Evolutionary conservation across 768 basidiomycete genomes (phyloP), one percentile per base, ranked within the genome.

Genomic region (Mycena polygramma): DNA sequence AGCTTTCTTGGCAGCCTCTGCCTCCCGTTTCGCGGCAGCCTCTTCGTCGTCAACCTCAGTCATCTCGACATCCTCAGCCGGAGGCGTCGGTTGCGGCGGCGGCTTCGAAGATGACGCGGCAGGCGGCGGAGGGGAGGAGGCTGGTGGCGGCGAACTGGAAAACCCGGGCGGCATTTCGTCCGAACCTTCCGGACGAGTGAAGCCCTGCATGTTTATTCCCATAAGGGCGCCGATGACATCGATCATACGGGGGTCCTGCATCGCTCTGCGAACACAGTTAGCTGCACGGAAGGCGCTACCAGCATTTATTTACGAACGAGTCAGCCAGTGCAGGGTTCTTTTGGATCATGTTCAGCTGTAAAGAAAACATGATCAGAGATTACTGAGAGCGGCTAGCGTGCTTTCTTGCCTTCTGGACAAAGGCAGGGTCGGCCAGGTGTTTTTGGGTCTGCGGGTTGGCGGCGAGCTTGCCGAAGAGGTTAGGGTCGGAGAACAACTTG

Each of bases 171-270:
- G 93, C 55, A 92, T 81, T 63, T 94, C 94, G 64, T 92, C 87
- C 13, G 94, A 94, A 43, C 93, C 96, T 83, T 95, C 94, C 20
- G 92, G 91, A 65, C 96, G 87, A 60, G 89, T 86, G 79, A 94
- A 92, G 66, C 92, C 95, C 81, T 94, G 91, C 81, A 98, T 88
- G 81, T 98, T 95, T 74, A 98, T 87, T 41, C 95, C 95, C 93
- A 98, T 95, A 66, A 95, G 87, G 14, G 91, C 97, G 69, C 97
- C 97, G 52, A 98, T 85, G 19, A 96, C 96, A 77, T 94, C 92
- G 79, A 96, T 94, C 95, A 98, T 96, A 68, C 97, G 89, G 43
- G 97, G 90, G 81, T 98, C 97, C 70, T 89, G 83, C 74, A 94
- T 79, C 75, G 89, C 86, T 53, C 88, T 90, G 73, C 22, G 74